These are phyloP conservation scores for Sugiyamaella qingdaonensis DNA, from an alignment of 805 yeast genomes.

Conservation along the genomic window DNA sequence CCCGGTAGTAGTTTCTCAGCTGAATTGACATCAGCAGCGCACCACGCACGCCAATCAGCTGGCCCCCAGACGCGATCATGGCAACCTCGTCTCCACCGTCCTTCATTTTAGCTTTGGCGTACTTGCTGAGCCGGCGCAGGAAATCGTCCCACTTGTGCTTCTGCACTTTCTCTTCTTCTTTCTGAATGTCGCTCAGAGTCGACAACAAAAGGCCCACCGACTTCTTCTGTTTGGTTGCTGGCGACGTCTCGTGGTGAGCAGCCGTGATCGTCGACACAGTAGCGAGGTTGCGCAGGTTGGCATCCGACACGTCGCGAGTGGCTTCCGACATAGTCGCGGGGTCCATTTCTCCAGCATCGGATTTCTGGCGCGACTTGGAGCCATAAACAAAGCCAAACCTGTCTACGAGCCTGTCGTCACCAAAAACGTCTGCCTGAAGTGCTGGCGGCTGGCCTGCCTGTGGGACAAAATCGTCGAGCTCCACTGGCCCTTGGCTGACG, in stretches of 20 bases:
- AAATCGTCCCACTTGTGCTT: conserved; percentile 46
- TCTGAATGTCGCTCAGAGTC: conserved; percentile 43
- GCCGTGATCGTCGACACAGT: not conserved
- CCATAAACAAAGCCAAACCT: conserved; percentile 48
- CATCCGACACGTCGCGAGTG: not conserved
- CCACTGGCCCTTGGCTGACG: conserved; percentile 37
- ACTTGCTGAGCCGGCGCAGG: conserved; percentile 25
- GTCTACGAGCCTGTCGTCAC: conserved; percentile 36
- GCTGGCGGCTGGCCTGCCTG: conserved; percentile 34
- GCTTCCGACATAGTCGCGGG: not conserved
- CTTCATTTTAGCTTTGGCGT: conserved; percentile 19
- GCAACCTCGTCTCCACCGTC: conserved; percentile 12
- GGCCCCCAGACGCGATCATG: conserved; percentile 22
- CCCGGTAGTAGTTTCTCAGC: conserved; percentile 24
- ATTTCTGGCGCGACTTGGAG: conserved; percentile 4
- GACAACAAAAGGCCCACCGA: conserved; percentile 33
- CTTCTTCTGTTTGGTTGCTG: conserved; percentile 2
- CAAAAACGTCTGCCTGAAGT: conserved; percentile 13
- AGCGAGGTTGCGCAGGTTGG: not conserved
- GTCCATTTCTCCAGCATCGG: not conserved
- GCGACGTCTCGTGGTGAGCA: not conserved
- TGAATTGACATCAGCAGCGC: conserved; percentile 27
- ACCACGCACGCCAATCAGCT: conserved; percentile 41
- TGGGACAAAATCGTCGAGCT: conserved; percentile 38
- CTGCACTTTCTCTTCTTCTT: conserved; percentile 38